Conservation (phyloP, 2,329 filamentous ascomycete genomes). For the Aspergillus ochraceoroseus region DNA sequence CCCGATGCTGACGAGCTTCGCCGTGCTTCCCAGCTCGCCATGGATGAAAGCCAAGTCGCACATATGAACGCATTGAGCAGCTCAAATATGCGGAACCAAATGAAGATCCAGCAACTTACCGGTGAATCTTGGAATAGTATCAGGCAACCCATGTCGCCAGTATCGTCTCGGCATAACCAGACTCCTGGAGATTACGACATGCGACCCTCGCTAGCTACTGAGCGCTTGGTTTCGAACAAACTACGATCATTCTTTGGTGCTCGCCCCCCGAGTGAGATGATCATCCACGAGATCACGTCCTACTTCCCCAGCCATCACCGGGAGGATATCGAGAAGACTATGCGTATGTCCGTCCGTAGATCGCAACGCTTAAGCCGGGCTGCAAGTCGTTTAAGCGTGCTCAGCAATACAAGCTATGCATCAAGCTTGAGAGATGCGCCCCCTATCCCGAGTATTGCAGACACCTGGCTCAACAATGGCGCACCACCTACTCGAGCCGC, state of each 20-base stretch:
- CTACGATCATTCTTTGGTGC: constrained; percentile 73
- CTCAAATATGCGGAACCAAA: constrained; percentile 70
- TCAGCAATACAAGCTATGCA: constrained; percentile 87
- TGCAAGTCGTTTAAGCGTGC: constrained; percentile 86
- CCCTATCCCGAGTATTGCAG: constrained; percentile 90
- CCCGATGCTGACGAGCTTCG: constrained; percentile 82
- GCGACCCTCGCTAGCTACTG: constrained; percentile 22
- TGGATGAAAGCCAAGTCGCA: constrained; percentile 75
- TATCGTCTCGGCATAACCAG: constrained; percentile 37
- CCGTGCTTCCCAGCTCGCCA: constrained; percentile 79
- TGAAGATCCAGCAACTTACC: constrained; percentile 82
- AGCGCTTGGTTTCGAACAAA: constrained; percentile 36
- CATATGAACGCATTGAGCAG: constrained; percentile 58
- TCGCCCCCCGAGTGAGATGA: constrained; percentile 91
- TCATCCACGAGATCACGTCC: constrained; percentile 89
- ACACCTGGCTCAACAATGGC: constrained; percentile 72
- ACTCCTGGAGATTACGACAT: constrained; percentile 29
- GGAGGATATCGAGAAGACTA: constrained; percentile 92
- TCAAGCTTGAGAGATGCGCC: constrained; percentile 90
- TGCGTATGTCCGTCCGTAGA: constrained; percentile 83
- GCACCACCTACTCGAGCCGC: constrained; percentile 49
- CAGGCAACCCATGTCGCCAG: constrained; percentile 80
- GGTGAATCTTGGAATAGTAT: constrained; percentile 83
- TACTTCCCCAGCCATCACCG: constrained; percentile 95
- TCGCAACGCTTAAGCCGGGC: constrained; percentile 88